phyloP scores from a whole-genome alignment of 352 stramenopile species.

The Phytophthora rubi region DNA sequence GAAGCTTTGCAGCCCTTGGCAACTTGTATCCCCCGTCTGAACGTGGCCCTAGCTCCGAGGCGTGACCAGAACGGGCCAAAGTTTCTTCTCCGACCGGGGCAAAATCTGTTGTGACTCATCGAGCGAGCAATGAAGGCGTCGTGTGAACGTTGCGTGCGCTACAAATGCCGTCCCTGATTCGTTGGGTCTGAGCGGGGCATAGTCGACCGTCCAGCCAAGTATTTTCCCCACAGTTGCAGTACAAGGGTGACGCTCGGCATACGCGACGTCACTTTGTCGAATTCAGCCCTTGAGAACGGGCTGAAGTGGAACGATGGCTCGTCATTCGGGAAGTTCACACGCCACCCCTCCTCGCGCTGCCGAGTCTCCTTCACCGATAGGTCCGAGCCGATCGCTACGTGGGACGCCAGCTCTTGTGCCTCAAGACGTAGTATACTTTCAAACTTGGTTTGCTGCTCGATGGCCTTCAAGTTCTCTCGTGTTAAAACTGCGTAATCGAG shows the following conservation, averaged over 20 bases:
- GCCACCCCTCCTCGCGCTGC: neutral
- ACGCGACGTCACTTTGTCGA: neutral
- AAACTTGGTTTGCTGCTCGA: slow-evolving; percentile 1
- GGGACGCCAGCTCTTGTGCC: neutral
- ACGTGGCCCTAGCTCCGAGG: neutral
- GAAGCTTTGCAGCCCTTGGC: slow-evolving; percentile 1
- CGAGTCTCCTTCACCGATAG: neutral
- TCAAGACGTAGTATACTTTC: neutral
- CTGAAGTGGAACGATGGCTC: slow-evolving; percentile 24
- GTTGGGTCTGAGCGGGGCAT: slow-evolving; percentile 5
- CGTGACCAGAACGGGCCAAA: slow-evolving; percentile 6
- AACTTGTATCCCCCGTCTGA: neutral
- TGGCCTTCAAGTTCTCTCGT: slow-evolving; percentile 7
- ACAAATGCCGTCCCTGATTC: neutral
- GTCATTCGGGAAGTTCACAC: slow-evolving; percentile 1
- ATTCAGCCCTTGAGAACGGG: slow-evolving; percentile 17
- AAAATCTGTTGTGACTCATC: neutral
- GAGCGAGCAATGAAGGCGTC: slow-evolving; percentile 2
- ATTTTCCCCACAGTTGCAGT: slow-evolving; percentile 14
- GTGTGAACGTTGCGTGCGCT: slow-evolving; percentile 18
- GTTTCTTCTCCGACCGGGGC: neutral
- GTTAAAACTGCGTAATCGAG: neutral
- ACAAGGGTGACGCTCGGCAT: slow-evolving; percentile 2
- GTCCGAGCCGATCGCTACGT: neutral
- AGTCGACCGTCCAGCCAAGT: slow-evolving; percentile 22